Evolutionary conservation across 495 filamentous ascomycete genomes (phyloP).

Genomic region (Hyaloscypha variabilis): DNA sequence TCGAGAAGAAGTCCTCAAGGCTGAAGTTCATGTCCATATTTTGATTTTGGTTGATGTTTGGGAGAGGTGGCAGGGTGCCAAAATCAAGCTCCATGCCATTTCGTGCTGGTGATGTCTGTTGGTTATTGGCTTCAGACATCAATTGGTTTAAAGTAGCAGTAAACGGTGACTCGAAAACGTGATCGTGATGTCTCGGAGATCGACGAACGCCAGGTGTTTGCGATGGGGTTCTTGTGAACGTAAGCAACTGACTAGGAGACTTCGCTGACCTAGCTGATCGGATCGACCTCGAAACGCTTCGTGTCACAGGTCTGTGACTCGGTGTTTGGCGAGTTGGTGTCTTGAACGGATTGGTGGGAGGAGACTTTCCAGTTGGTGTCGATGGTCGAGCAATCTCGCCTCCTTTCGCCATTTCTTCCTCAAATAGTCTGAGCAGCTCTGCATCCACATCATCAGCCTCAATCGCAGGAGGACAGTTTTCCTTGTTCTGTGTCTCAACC

Average conservation of each 20-base stretch:
- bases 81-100: constrained; percentile 30
- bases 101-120: constrained; percentile 26
- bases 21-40: constrained; percentile 24
- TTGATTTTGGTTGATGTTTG: constrained; percentile 10
- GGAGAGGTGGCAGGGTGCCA: constrained; percentile 21
- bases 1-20: constrained; percentile 44
- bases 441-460: constrained; percentile 35
- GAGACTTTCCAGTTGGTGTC: constrained; percentile 63
- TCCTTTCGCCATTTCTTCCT: constrained; percentile 47
- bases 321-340: constrained; percentile 60
- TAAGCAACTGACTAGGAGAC: constrained; percentile 21
- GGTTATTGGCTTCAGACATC: constrained; percentile 55
- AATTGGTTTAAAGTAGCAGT: constrained; percentile 62
- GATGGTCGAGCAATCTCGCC: constrained; percentile 50
- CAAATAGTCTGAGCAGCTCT: constrained; percentile 64
- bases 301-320: constrained; percentile 57
- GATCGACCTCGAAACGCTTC: constrained; percentile 56
- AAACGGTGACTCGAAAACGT: constrained; percentile 55
- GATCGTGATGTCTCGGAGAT: constrained; percentile 39
- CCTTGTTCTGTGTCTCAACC: constrained; percentile 36
- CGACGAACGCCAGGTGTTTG: constrained; percentile 40
- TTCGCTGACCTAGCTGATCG: constrained; percentile 43
- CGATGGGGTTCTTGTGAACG: constrained; percentile 43
- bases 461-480: constrained; percentile 39
- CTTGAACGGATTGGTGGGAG: constrained; percentile 49